Base-by-base conservation (phyloP, 805 yeast genomes). In the Ogataea pilisensis region DNA sequence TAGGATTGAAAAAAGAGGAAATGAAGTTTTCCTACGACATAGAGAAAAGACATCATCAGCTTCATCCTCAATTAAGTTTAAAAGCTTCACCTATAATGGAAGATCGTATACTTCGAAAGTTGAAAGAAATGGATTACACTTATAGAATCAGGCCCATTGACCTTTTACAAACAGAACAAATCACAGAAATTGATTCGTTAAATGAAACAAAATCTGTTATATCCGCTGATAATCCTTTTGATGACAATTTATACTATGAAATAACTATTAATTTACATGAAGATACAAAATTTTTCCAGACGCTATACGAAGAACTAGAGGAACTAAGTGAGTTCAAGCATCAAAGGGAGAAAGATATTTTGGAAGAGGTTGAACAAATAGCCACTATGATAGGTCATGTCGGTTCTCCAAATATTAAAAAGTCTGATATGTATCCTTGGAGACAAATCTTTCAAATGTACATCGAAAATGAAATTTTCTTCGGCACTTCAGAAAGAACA, bases 401-500 rank as follows among this genome's bases (percentile, higher is more conserved):
- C 14, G 56, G 74, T 0, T 53, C 63, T 12, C 77, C 81, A 0
- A 61, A 63, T 28, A 57, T 57, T 33, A 69, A 66, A 39, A 67
- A 64, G 29, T 62, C 70, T 1, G 91, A 84, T 53, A 63, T 83
- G 60, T 80, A 79, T 51, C 66, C 69, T 8, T 85, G 91, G 91
- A 65, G 91, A 43, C 78, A 80, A 51, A 68, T 84, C 8, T 83
- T 84, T 61, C 75, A 71, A 50, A 58, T 73, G 17, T 84, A 82
- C 49, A 68, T 82, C 20, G 90, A 83, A 46, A 71, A 77, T 19
- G 84, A 82, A 47, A 75, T 84, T 25, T 83, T 77, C 47, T 76
- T 80, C 60, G 47, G 57, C 35, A 58, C 62, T 2, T 31, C 46
- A 20, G 83, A 78, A 41, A 53, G 54, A 28, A 57, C 64, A 22